Conservation (phyloP, 768 basidiomycete genomes). For the Phylloporus scabripes region DNA sequence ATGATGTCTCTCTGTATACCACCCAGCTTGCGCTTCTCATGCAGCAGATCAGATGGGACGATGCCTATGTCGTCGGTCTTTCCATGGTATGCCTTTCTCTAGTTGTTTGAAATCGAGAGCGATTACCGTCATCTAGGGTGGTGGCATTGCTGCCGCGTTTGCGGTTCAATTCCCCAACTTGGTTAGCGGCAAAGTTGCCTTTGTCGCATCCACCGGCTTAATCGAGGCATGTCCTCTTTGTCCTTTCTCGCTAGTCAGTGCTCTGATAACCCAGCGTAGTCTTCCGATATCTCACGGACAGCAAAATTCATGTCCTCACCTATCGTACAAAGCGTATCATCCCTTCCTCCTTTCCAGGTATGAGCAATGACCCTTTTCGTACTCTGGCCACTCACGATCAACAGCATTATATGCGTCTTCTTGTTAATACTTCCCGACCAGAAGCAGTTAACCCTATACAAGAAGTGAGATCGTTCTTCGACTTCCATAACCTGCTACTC, state of each 20-base stretch:
- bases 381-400: neutral
- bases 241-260: neutral
- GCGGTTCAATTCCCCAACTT: constrained; percentile 66
- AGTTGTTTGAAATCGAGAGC: constrained; percentile 4
- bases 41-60: constrained; percentile 71
- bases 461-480: constrained; percentile 32
- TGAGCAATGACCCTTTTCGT: constrained; percentile 14
- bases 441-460: constrained; percentile 33
- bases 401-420: constrained; percentile 49
- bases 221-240: constrained; percentile 44
- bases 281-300: constrained; percentile 64
- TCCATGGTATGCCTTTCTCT: constrained; percentile 54
- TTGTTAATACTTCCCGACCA: constrained; percentile 33
- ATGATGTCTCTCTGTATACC: constrained; percentile 59
- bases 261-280: constrained; percentile 30
- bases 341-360: constrained; percentile 59
- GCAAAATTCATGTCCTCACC: constrained; percentile 76
- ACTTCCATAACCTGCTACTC: neutral
- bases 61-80: constrained; percentile 59
- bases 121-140: constrained; percentile 47
- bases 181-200: constrained; percentile 55
- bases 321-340: constrained; percentile 59
- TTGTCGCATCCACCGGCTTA: constrained; percentile 67
- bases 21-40: constrained; percentile 80
- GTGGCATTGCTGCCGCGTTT: constrained; percentile 68